Conservation (phyloP, 2,329 filamentous ascomycete genomes). For the Monosporascus sp. region DNA sequence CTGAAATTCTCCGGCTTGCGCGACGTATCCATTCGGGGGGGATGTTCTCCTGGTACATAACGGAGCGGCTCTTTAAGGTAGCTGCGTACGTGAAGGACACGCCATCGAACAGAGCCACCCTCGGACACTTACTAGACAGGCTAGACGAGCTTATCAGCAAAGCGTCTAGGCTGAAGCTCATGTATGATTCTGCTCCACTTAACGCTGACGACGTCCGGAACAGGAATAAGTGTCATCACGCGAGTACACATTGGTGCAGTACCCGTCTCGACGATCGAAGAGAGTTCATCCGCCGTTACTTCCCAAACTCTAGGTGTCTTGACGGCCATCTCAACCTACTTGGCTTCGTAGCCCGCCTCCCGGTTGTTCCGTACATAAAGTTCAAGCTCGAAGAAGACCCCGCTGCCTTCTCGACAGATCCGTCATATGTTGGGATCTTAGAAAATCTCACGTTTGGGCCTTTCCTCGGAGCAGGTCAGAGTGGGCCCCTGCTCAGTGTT, state of each 20-base stretch:
- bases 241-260: too few relatives aligned
- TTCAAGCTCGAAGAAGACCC: not conserved
- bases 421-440: not conserved
- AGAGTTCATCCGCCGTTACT: too few relatives aligned
- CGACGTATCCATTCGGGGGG: not conserved
- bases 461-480: too few relatives aligned
- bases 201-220: too few relatives aligned
- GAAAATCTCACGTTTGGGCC: not conserved
- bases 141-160: not conserved
- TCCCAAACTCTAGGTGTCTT: too few relatives aligned
- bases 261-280: too few relatives aligned
- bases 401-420: not conserved
- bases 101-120: not conserved
- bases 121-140: not conserved
- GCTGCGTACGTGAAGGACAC: not conserved
- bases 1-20: not conserved
- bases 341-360: not conserved
- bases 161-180: too few relatives aligned
- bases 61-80: not conserved
- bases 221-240: too few relatives aligned
- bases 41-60: not conserved
- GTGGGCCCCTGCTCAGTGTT: rapidly evolving
- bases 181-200: too few relatives aligned
- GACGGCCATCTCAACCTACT: not conserved
- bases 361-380: not conserved